Conservation (phyloP, 2,329 filamentous ascomycete species). For the Rhynchosporium agropyri region DNA sequence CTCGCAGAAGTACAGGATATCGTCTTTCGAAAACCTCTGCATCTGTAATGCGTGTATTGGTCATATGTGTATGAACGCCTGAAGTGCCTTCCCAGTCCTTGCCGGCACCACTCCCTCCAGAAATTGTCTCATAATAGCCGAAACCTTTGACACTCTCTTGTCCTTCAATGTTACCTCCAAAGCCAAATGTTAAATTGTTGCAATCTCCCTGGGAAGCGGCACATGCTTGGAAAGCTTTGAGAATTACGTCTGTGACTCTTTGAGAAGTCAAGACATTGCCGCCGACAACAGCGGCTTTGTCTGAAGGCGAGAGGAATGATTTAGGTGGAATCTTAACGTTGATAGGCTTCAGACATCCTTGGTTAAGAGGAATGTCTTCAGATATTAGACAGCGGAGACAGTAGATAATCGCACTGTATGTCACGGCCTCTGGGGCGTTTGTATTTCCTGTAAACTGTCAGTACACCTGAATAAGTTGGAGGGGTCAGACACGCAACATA, state of each 20-base stretch:
- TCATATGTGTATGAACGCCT: slow-evolving; percentile 72
- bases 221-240: slow-evolving; percentile 78
- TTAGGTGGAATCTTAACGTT: slow-evolving; percentile 71
- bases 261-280: slow-evolving; percentile 82
- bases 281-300: slow-evolving; percentile 78
- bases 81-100: slow-evolving; percentile 71
- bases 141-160: slow-evolving; percentile 71
- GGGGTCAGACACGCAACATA: slow-evolving; percentile 36
- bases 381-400: slow-evolving; percentile 78
- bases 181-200: slow-evolving; percentile 85
- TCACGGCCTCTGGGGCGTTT: slow-evolving; percentile 81
- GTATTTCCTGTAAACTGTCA: slow-evolving; percentile 58
- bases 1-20: slow-evolving; percentile 72
- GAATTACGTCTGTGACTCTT: slow-evolving; percentile 79
- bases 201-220: slow-evolving; percentile 79
- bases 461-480: not conserved
- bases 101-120: slow-evolving; percentile 75
- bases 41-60: slow-evolving; percentile 83
- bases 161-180: slow-evolving; percentile 66
- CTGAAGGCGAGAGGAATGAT: slow-evolving; percentile 74
- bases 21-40: slow-evolving; percentile 77
- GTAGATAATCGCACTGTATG: slow-evolving; percentile 84
- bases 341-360: slow-evolving; percentile 80
- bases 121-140: slow-evolving; percentile 86
- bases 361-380: slow-evolving; percentile 83